phyloP scores from a whole-genome alignment of 352 stramenopile species.

The Phytophthora megakarya region DNA sequence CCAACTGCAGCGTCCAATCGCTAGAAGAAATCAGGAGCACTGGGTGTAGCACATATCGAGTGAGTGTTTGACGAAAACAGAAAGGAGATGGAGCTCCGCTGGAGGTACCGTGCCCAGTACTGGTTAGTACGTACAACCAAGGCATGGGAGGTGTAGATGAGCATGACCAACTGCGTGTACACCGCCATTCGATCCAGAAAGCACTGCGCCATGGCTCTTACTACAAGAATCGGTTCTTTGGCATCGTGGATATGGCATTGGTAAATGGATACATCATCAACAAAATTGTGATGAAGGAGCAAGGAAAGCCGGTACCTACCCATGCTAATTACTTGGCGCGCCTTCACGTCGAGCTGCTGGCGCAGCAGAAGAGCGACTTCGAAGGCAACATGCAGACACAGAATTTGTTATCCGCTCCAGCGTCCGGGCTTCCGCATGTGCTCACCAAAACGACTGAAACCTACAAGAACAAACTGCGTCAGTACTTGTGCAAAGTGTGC shows the following conservation, averaged over 20 bases:
- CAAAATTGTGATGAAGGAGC: constrained; percentile 7
- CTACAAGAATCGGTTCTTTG: constrained; percentile 34
- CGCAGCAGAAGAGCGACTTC: constrained; percentile 12
- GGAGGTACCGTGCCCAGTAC: not conserved
- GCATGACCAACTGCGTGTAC: constrained; percentile 19
- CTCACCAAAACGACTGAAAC: constrained; percentile 12
- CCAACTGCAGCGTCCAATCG: not conserved
- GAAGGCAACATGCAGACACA: constrained; percentile 13
- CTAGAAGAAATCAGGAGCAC: constrained; percentile 3
- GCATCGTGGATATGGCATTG: constrained; percentile 29
- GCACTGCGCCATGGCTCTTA: constrained; percentile 16
- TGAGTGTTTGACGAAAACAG: not conserved
- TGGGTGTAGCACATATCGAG: constrained; percentile 3
- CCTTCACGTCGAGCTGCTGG: constrained; percentile 17
- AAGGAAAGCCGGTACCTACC: constrained; percentile 2
- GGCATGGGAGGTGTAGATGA: constrained; percentile 18
- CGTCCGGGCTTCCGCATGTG: not conserved
- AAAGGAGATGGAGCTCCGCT: not conserved
- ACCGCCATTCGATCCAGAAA: constrained; percentile 28
- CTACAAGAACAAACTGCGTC: constrained; percentile 25
- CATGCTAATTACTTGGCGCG: constrained; percentile 18
- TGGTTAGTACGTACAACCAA: constrained; percentile 6
- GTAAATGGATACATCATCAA: constrained; percentile 34
- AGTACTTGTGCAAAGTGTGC: constrained; percentile 30
- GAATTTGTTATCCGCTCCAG: constrained; percentile 10